These are phyloP conservation scores for Chimonanthus salicifolius DNA, from an alignment of 164 flowering plant genomes.

Conservation along the genomic window DNA sequence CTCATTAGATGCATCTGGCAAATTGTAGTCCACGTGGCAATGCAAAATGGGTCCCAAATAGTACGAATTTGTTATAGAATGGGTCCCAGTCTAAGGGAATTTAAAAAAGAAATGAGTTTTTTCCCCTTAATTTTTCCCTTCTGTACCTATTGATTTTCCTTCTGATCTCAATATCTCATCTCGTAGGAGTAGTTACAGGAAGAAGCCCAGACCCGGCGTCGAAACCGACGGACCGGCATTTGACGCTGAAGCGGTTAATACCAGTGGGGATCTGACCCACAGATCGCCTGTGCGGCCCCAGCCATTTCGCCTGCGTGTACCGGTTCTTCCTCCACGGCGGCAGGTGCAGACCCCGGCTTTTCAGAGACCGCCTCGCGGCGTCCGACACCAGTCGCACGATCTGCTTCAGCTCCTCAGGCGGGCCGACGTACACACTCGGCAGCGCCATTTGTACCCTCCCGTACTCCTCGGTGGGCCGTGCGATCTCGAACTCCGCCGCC, in stretches of 20 bases:
- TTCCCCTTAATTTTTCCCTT: no score
- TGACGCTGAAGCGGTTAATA: slow-evolving; percentile 15
- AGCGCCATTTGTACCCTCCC: slow-evolving; percentile 19
- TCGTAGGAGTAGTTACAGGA: not conserved
- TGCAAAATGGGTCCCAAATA: no score
- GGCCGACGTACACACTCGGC: slow-evolving; percentile 59
- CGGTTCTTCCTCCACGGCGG: slow-evolving; percentile 89
- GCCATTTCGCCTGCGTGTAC: slow-evolving; percentile 71
- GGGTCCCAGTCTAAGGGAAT: no score
- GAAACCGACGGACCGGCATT: slow-evolving; percentile 58
- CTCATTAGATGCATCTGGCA: no score
- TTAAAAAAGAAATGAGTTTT: no score
- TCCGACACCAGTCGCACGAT: slow-evolving; percentile 41
- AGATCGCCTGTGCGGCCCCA: slow-evolving; percentile 62
- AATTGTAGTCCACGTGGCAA: no score
- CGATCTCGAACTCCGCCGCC: slow-evolving; percentile 61
- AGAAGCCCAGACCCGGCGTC: slow-evolving; percentile 14
- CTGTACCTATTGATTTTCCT: no score
- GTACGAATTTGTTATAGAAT: no score
- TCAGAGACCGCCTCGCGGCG: slow-evolving; percentile 57
- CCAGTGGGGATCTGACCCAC: not conserved
- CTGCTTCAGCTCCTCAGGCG: slow-evolving; percentile 52
- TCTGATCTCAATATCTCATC: not conserved
- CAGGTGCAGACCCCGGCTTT: slow-evolving; percentile 37
- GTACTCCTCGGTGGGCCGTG: slow-evolving; percentile 54